Evolutionary conservation across 1,139 yeast genomes (phyloP).

Genomic region (Geotrichum bryndzae): DNA sequence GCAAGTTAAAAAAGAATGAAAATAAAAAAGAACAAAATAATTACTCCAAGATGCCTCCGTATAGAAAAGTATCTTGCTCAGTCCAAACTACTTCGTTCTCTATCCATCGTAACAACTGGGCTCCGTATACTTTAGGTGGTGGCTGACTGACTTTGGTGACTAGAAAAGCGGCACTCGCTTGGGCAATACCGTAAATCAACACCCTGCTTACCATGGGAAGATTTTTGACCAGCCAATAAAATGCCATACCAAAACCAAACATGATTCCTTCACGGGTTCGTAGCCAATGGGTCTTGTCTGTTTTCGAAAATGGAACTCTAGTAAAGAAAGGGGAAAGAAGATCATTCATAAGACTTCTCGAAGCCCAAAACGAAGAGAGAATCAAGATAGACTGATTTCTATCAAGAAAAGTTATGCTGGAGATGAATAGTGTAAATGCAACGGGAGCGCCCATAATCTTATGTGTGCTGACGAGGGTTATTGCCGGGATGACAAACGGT

Average conservation of each 20-base stretch:
- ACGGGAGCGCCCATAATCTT: constrained; percentile 45
- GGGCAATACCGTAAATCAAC: not conserved
- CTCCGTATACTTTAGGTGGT: not conserved
- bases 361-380: not conserved
- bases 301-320: not conserved
- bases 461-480: constrained; percentile 43
- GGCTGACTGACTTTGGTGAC: not conserved
- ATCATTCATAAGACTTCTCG: not conserved
- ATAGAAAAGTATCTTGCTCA: constrained; percentile 9
- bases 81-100: constrained; percentile 30
- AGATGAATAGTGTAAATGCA: constrained; percentile 38
- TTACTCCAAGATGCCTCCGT: not conserved
- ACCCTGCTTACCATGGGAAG: not conserved
- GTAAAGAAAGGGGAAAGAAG: not conserved
- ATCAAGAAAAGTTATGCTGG: constrained; percentile 29
- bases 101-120: constrained; percentile 25
- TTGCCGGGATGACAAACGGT: constrained; percentile 38
- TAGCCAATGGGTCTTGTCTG: not conserved
- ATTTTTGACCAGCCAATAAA: not conserved
- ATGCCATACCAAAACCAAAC: not conserved
- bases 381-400: not conserved
- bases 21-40: not conserved
- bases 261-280: not conserved
- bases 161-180: not conserved
- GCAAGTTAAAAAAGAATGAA: not conserved